Base-by-base conservation (phyloP, 768 basidiomycete genomes). In the Tylopilus cervinicoccineus region DNA sequence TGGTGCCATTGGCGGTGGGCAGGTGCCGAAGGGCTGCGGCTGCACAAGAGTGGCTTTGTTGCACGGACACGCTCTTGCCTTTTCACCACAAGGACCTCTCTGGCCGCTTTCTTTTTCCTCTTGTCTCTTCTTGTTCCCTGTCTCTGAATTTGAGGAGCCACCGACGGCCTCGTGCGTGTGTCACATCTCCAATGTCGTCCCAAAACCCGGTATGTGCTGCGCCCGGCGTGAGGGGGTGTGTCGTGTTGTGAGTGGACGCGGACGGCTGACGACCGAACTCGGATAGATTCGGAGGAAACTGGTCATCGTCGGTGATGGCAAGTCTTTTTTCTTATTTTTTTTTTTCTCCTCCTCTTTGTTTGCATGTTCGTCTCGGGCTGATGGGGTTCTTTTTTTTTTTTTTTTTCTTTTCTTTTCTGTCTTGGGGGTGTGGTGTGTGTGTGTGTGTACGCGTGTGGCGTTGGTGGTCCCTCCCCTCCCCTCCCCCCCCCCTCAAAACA, bases 241-340 rank as follows among this genome's bases (percentile, higher is more conserved):
- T 16, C 29, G 28, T 17, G 32, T n/a, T 33, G 32, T 33, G 33
- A 19, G 17, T n/a, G n/a, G n/a, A n/a, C n/a, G 11, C 16, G 11
- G 31, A 33, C 4, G 29, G 24, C 49, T 34, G 14, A 43, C 31
- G 37, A 4, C 48, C 40, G 12, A 40, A 20, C 23, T 13, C 28
- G 32, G 23, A 27, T 57, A 95, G 92, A 89, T 97, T 69, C 84
- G 92, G 59, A 80, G 93, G 62, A 97, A 97, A 73, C 76, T 97
- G 50, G 93, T 95, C 70, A 93, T 93, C 65, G 93, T 97, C 53
- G 95, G 95, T 58, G 95, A 99, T 71, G 95, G 95, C 75, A 76
- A 66, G 83, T 76, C 58, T 29, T 6, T 7, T 36, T 22, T 28
- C n/a, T n/a, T n/a, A n/a, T 19, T 16, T 22, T n/a, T 11, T 7